Base-by-base conservation (phyloP, 1,284 basidiomycete species). In the Austroboletus niveus region DNA sequence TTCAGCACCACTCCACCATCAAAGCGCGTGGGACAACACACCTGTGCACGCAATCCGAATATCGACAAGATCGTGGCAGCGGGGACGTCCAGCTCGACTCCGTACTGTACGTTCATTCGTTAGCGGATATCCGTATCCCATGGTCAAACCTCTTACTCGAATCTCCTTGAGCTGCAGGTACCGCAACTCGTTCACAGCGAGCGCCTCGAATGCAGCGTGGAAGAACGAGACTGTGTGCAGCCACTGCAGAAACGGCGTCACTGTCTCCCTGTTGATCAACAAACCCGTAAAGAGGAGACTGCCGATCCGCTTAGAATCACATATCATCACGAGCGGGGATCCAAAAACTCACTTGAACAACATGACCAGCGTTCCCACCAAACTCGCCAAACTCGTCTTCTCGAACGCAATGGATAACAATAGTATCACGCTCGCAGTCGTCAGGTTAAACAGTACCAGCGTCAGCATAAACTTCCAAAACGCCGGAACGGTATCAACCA, bases 391-490 rank as follows among this genome's bases (percentile, higher is more conserved):
- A 48, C 92, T 89, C 12, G 84, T 84, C 67, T 87, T 94, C 39
- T 84, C 80, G 59, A 97, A 88, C 0, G 92, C 84, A 50, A 98
- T 91, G 10, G 91, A 94, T 41, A 99, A 78, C 70, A 94, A 83
- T 8, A 99, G 75, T 36, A 98, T 89, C 42, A 95, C 89, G 61
- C 88, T 92, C 20, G 93, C 92, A 1, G 95, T 94, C 0, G 94
- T 89, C 53, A 98, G 74, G 72, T 98, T 98, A 84, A 98, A 98
- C 40, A 98, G 72, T 11, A 99, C 92, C 30, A 98, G 80, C 2
- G 87, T 89, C 58, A 99, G 84, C 73, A 98, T 87, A 75, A 98
- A 98, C 73, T 97, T 97, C 95, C 96, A 98, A 77, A 98, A 98
- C 15, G 83, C 85, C 0, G 82, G 76, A 5, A 98, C 87, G 7